Conservation (phyloP, 2,329 filamentous ascomycete genomes). For the Fusarium zealandicum region DNA sequence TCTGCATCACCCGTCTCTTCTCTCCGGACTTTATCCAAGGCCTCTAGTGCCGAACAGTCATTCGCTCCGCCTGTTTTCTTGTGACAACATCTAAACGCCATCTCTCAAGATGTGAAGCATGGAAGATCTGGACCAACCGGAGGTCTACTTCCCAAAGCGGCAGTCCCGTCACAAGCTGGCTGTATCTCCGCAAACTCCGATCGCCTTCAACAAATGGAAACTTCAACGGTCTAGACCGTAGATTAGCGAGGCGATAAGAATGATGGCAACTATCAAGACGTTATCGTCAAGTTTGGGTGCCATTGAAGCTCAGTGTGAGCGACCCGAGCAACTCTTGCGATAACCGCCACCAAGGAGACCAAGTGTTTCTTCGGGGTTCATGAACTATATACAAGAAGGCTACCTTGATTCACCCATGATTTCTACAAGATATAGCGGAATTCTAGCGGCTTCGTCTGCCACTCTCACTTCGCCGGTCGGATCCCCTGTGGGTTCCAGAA, state of each 20-base stretch:
- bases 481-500: constrained; percentile 51
- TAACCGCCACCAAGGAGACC: no score
- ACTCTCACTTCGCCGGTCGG: constrained; percentile 7
- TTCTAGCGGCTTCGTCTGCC: background rate
- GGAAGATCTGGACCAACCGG: background rate
- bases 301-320: background rate
- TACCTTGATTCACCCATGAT: background rate
- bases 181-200: constrained; percentile 4
- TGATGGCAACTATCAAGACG: no score
- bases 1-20: background rate
- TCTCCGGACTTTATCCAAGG: constrained; percentile 1
- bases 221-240: background rate
- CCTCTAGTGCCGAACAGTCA: background rate
- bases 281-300: no score
- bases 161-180: background rate
- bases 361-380: no score
- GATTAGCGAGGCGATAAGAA: background rate
- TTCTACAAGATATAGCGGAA: no score
- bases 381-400: constrained; percentile 12
- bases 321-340: background rate
- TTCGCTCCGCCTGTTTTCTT: background rate
- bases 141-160: background rate
- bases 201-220: background rate
- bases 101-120: background rate
- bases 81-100: background rate